A percentile compares a stretch with the other conserved stretches of the same genome.
Evolutionary conservation across 2,329 filamentous ascomycete species (phyloP).

Genomic region (Talaromyces funiculosus): DNA sequence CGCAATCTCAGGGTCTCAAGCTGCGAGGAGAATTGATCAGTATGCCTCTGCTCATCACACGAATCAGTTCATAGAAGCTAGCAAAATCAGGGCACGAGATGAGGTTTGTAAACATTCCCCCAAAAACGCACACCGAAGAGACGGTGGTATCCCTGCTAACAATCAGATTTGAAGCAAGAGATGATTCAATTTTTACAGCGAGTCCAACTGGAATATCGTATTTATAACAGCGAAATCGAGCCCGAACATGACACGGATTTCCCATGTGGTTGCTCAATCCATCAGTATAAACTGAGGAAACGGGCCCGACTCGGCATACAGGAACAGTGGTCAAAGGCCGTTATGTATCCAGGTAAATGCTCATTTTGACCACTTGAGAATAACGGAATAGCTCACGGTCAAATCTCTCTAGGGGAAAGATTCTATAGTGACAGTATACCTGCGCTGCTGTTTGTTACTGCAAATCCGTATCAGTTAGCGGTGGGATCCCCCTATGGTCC

Average conservation of each 20-base stretch:
- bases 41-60: slow-evolving; percentile 21
- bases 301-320: slow-evolving; percentile 33
- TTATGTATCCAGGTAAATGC: slow-evolving; percentile 43
- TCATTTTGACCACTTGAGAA: slow-evolving; percentile 25
- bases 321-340: slow-evolving; percentile 41
- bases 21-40: neutral
- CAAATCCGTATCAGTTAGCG: slow-evolving; percentile 32
- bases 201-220: slow-evolving; percentile 35
- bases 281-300: slow-evolving; percentile 36
- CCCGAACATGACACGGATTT: slow-evolving; percentile 42
- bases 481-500: slow-evolving; percentile 34
- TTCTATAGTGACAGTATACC: slow-evolving; percentile 5
- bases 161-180: slow-evolving; percentile 29
- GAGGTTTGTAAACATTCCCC: slow-evolving; percentile 24
- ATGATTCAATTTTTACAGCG: slow-evolving; percentile 41
- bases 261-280: slow-evolving; percentile 38
- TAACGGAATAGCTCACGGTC: neutral
- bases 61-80: slow-evolving; percentile 38
- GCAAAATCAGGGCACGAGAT: slow-evolving; percentile 33
- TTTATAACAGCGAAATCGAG: slow-evolving; percentile 46
- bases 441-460: slow-evolving; percentile 19
- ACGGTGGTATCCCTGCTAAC: neutral
- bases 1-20: neutral
- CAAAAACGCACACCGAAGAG: neutral
- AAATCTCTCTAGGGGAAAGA: slow-evolving; percentile 1